These are phyloP conservation scores for Barnettozyma siamensis DNA, from an alignment of 805 yeast genomes.

Conservation along the genomic window DNA sequence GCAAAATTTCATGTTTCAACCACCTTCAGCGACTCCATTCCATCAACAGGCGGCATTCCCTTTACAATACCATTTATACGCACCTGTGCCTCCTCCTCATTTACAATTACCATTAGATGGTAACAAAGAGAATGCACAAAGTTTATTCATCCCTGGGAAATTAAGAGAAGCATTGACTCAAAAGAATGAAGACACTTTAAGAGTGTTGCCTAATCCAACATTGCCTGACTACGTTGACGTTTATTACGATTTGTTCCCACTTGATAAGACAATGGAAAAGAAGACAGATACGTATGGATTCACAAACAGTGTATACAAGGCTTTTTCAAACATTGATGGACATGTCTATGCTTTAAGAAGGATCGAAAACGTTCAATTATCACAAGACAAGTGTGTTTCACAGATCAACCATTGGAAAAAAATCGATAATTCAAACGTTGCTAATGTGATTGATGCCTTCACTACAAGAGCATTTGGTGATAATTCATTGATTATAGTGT, in stretches of 20 bases:
- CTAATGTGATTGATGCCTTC: constrained; percentile 72
- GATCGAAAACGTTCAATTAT: constrained; percentile 52
- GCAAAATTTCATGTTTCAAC: constrained; percentile 15
- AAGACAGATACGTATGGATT: constrained; percentile 40
- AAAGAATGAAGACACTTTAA: constrained; percentile 77
- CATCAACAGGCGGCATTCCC: constrained; percentile 34
- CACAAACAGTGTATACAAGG: constrained; percentile 67
- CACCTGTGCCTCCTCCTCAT: constrained; percentile 83
- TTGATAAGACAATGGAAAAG: constrained; percentile 47
- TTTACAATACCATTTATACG: constrained; percentile 79
- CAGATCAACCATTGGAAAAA: constrained; percentile 64
- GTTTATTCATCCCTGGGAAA: constrained; percentile 66
- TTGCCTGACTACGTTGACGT: constrained; percentile 75
- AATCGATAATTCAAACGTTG: constrained; percentile 51
- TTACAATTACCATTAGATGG: constrained; percentile 52
- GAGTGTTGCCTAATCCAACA: constrained; percentile 50
- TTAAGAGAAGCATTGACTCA: constrained; percentile 65
- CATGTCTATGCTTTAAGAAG: constrained; percentile 70
- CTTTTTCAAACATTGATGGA: constrained; percentile 74
- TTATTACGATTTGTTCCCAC: constrained; percentile 81
- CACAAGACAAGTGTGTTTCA: constrained; percentile 54
- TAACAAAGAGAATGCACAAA: constrained; percentile 64
- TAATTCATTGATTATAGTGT: constrained; percentile 65
- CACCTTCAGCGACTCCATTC: constrained; percentile 7
- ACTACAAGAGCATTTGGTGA: constrained; percentile 84